phyloP scores from a whole-genome alignment of 2,329 filamentous ascomycete species.

The Monilinia aucupariae region DNA sequence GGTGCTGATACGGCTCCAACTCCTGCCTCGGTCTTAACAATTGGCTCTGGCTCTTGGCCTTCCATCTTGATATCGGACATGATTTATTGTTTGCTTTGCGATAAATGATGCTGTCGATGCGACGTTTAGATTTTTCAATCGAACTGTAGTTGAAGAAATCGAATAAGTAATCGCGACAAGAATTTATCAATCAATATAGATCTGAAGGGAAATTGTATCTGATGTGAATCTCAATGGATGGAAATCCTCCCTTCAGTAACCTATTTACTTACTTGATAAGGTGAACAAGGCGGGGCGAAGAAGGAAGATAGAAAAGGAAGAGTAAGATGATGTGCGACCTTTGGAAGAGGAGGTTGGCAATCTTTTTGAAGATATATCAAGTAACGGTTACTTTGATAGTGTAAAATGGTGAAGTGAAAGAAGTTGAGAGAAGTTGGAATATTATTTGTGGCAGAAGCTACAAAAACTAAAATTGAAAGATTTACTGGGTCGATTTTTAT shows the following conservation, averaged over 20 bases:
- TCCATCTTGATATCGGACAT: conserved; percentile 19
- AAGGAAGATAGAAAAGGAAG: conserved; percentile 13
- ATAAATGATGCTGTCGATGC: neutral
- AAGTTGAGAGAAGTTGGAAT: too few species aligned
- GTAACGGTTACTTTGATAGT: too few species aligned
- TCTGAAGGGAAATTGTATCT: neutral
- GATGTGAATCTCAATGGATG: conserved; percentile 10
- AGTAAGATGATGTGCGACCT: neutral
- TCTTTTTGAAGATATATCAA: neutral
- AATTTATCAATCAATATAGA: neutral
- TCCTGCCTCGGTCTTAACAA: conserved; percentile 20
- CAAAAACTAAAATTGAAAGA: too few species aligned
- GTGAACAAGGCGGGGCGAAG: conserved; percentile 29
- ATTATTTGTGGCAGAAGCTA: too few species aligned
- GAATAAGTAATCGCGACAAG: conserved; percentile 8
- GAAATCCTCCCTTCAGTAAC: conserved; percentile 5
- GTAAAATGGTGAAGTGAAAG: too few species aligned
- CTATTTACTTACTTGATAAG: conserved; percentile 16
- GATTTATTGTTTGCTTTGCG: neutral
- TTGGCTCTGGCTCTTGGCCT: conserved; percentile 16
- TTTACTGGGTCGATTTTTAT: too few species aligned
- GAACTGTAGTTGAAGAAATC: neutral
- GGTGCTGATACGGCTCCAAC: conserved; percentile 20
- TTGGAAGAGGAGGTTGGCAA: neutral
- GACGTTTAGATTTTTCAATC: neutral